Base-by-base conservation (phyloP, 2,329 filamentous ascomycete genomes). In the Penicillium corylophilum region DNA sequence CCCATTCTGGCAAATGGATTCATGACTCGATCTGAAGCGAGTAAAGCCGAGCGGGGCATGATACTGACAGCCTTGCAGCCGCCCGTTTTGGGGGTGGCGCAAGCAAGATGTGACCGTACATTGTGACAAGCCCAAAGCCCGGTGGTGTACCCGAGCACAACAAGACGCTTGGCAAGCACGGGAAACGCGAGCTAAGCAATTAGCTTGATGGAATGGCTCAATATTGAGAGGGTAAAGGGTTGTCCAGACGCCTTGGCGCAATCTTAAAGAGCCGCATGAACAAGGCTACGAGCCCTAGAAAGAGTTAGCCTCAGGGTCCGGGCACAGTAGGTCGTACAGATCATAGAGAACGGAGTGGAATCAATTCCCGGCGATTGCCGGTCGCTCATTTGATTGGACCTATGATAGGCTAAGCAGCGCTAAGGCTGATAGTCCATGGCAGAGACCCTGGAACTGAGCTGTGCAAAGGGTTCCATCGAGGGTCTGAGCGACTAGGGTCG, bases 201-300 rank as follows among this genome's bases (percentile, higher is more conserved):
- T 18, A 13, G 7, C n/a, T 6, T n/a, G 15, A 2, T 28, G 24
- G 28, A 4, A 33, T 33, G 13, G 5, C 29, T 33, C 29, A n/a
- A 33, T 33, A n/a, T 1, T n/a, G 29, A 15, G 29, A n/a, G 29
- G 29, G 13, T 5, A 6, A 2, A 33, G 5, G 29, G 40, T 23
- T 31, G 18, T 44, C 13, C 44, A 24, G 36, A 41, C 33, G 28
- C 35, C 49, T 42, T 51, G 49, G 52, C 46, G 47, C 42, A 26
- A 47, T 44, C 41, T 40, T 51, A 53, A 53, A 61, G 59, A 61
- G 59, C 59, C 59, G 49, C 59, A 61, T 61, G 16, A 44, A 47
- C 46, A 52, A 48, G 46, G 47, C 44, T 53, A 47, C 38, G 20
- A 28, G 47, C 20, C 44, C 46, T 46, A 50, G 47, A 2, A 9